Percentiles rank a stretch among this genome's conserved stretches.
These are phyloP conservation scores for Alternaria sp. DNA, from an alignment of 2,329 filamentous ascomycete genomes.

Conservation along the genomic window DNA sequence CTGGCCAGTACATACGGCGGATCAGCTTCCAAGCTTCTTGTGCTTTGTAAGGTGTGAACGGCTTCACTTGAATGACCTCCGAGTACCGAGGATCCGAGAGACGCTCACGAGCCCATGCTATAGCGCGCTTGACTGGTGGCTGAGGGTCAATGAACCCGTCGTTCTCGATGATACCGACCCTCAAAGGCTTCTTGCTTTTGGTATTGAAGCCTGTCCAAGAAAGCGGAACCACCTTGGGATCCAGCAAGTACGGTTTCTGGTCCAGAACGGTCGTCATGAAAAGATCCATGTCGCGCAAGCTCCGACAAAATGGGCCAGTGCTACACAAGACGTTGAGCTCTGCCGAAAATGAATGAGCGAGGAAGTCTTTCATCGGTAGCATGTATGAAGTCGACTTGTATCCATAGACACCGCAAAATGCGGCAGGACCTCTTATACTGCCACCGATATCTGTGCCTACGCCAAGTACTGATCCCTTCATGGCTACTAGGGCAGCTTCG, in stretches of 20 bases:
- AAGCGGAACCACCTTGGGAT: constrained; percentile 23
- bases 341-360: constrained; percentile 11
- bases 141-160: constrained; percentile 50
- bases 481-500: constrained; percentile 27
- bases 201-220: constrained; percentile 27
- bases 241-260: constrained; percentile 20
- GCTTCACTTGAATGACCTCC: constrained; percentile 40
- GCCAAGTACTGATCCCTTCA: constrained; percentile 27
- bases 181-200: constrained; percentile 31
- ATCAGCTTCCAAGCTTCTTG: constrained; percentile 43
- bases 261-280: constrained; percentile 19
- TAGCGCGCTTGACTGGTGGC: constrained; percentile 46
- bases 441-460: constrained; percentile 37
- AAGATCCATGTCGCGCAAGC: constrained; percentile 21
- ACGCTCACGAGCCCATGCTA: constrained; percentile 42
- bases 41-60: constrained; percentile 43
- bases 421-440: constrained; percentile 27
- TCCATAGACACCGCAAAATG: constrained; percentile 35
- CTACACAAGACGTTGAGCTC: constrained; percentile 24
- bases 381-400: constrained; percentile 32
- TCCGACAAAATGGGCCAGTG: constrained; percentile 24
- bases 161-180: constrained; percentile 53
- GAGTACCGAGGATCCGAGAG: constrained; percentile 11
- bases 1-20: constrained; percentile 56
- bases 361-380: constrained; percentile 18